Evolutionary conservation across 306 rosid species (phyloP).

Genomic region (Dryas alaskensis): DNA sequence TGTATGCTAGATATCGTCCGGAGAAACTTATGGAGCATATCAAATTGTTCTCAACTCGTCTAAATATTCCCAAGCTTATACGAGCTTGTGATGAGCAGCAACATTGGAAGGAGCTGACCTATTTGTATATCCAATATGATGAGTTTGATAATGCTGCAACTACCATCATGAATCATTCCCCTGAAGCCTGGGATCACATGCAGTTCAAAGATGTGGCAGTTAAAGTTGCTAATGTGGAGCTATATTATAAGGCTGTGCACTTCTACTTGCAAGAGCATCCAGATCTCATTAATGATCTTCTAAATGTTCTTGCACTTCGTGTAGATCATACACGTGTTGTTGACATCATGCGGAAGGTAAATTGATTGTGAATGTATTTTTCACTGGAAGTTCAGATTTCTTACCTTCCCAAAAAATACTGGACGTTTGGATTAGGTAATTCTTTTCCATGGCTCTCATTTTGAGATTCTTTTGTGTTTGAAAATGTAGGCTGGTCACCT

Average conservation of each 20-base stretch:
- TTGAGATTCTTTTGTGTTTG: not conserved
- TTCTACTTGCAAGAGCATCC: constrained; percentile 99
- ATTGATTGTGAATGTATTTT: constrained; percentile 18
- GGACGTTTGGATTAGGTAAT: not conserved
- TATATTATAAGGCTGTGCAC: constrained; percentile 95
- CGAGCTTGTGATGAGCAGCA: constrained; percentile 99
- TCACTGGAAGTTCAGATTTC: constrained; percentile 1
- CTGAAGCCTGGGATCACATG: constrained; percentile 99
- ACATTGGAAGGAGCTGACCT: constrained; percentile 96
- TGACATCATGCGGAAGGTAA: constrained; percentile 97
- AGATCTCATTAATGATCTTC: constrained; percentile 92
- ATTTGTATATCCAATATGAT: constrained; percentile 92
- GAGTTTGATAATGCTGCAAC: constrained; percentile 99
- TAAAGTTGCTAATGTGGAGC: constrained; percentile 95
- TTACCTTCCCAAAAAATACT: not conserved
- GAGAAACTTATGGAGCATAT: constrained; percentile 99
- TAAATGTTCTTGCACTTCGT: constrained; percentile 95
- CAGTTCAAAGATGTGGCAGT: constrained; percentile 91
- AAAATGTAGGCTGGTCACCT: constrained; percentile 84
- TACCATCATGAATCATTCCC: constrained; percentile 98
- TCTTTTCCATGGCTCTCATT: constrained; percentile 14
- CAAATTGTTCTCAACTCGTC: constrained; percentile 86
- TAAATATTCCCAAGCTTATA: constrained; percentile 95
- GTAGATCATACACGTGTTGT: constrained; percentile 99
- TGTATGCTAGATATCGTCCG: constrained; percentile 97